Evolutionary conservation across 495 filamentous ascomycete genomes (phyloP).

Genomic region (Penicillium canariense): DNA sequence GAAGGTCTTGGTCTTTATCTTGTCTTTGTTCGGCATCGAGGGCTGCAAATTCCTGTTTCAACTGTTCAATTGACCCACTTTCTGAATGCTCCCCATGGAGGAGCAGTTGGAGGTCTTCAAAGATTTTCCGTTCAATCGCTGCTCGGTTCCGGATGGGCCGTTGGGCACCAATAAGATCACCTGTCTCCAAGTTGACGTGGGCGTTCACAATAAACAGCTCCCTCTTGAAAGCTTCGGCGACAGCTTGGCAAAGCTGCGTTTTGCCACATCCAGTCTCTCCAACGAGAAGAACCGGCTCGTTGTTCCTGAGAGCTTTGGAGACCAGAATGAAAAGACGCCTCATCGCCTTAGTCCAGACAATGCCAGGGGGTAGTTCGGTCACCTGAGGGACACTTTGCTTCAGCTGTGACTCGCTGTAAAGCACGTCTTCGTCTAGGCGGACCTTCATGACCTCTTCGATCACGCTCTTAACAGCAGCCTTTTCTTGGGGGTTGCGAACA

Average conservation of each 20-base stretch:
- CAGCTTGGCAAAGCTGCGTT: slow-evolving; percentile 90
- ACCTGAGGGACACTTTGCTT: slow-evolving; percentile 42
- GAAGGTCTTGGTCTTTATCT: slow-evolving; percentile 48
- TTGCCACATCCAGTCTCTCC: slow-evolving; percentile 98
- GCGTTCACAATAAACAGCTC: slow-evolving; percentile 88
- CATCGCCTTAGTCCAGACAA: slow-evolving; percentile 97
- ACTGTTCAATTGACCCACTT: slow-evolving; percentile 37
- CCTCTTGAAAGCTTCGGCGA: slow-evolving; percentile 74
- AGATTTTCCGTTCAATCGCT: slow-evolving; percentile 62
- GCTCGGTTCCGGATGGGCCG: slow-evolving; percentile 83
- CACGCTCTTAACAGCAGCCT: slow-evolving; percentile 75
- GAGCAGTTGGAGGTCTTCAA: slow-evolving; percentile 55
- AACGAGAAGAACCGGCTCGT: slow-evolving; percentile 90
- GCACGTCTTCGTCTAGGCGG: slow-evolving; percentile 64
- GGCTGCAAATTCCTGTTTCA: slow-evolving; percentile 51
- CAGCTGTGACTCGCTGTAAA: slow-evolving; percentile 66
- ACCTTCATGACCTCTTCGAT: slow-evolving; percentile 94
- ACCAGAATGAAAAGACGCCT: slow-evolving; percentile 83
- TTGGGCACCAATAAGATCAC: slow-evolving; percentile 95
- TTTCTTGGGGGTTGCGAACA: slow-evolving; percentile 87
- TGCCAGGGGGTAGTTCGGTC: slow-evolving; percentile 48
- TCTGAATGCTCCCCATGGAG: slow-evolving; percentile 29
- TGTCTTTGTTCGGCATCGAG: slow-evolving; percentile 28
- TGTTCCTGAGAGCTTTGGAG: slow-evolving; percentile 76
- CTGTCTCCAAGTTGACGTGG: slow-evolving; percentile 95